A percentile compares a stretch with the other conserved stretches of the same genome.
phyloP scores from a whole-genome alignment of 768 basidiomycete species.

The Tricholoma flavovirens region DNA sequence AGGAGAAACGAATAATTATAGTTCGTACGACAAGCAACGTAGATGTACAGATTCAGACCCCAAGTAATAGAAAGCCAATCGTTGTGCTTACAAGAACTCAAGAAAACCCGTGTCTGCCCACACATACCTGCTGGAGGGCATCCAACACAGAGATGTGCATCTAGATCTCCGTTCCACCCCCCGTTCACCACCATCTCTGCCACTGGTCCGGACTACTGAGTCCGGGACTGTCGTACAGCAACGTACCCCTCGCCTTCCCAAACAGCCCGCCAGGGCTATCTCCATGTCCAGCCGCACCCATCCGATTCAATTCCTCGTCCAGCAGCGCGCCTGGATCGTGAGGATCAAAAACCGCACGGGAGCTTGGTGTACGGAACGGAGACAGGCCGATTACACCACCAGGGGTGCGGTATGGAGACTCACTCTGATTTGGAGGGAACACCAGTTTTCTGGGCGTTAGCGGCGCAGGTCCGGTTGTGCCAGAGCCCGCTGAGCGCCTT shows the following conservation, averaged over 20 bases:
- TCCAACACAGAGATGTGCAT: slow-evolving; percentile 5
- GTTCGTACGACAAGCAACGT: background rate
- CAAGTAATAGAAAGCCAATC: slow-evolving; percentile 1
- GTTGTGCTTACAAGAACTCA: slow-evolving; percentile 2
- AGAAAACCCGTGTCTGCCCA: background rate
- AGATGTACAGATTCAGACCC: slow-evolving; percentile 9
- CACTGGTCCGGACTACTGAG: slow-evolving; percentile 49
- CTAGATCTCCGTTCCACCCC: slow-evolving; percentile 4
- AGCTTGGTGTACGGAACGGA: slow-evolving; percentile 46
- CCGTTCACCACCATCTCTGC: slow-evolving; percentile 45
- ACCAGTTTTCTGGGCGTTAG: slow-evolving; percentile 34
- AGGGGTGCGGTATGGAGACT: slow-evolving; percentile 38
- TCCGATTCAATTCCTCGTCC: slow-evolving; percentile 65
- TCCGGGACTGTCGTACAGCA: slow-evolving; percentile 75
- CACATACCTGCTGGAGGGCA: background rate
- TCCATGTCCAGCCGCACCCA: slow-evolving; percentile 35
- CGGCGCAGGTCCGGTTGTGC: slow-evolving; percentile 17
- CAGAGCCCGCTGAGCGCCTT: slow-evolving; percentile 22
- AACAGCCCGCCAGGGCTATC: slow-evolving; percentile 68
- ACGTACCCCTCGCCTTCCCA: slow-evolving; percentile 45
- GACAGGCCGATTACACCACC: slow-evolving; percentile 23
- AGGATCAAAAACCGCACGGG: slow-evolving; percentile 57
- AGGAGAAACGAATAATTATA: background rate
- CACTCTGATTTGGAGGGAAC: slow-evolving; percentile 31
- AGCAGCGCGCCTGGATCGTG: slow-evolving; percentile 63